Evolutionary conservation across 163 green algal genomes (phyloP), one percentile per base, ranked within the genome.

Genomic region (Chloromonas sp.): DNA sequence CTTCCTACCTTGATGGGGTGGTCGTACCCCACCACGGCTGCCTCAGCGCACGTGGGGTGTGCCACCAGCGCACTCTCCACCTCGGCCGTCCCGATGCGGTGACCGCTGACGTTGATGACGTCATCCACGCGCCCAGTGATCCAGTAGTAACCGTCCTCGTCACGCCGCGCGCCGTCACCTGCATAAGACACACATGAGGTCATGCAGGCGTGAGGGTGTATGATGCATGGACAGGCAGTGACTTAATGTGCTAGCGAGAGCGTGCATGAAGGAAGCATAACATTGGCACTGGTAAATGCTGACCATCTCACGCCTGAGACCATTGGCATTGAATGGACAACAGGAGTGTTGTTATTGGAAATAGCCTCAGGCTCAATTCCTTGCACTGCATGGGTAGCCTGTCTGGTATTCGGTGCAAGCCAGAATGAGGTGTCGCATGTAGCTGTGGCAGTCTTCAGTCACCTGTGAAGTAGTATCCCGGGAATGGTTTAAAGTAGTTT

Each of bases 71-170:
- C 96, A 70, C 66, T 91, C 91, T 99, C 96, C 83, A 99, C 95
- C 91, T 99, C 96, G 0, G 95, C 96, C 0, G 96, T 98, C 70
- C 94, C 92, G 58, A 96, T 94, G 13, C 85, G 70, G 70, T 74
- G 82, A 15, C 82, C 60, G 13, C 61, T 84, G 61, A 84, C 61
- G 5, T 84, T 78, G 81, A 78, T 84, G 2, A 96, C 96, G 87
- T 99, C 96, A 87, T 99, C 96, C 76, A 98, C 96, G 60, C 96
- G 89, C 0, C 96, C 96, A 14, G 96, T 99, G 87, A 98, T 98
- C 95, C 96, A 98, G 88, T 95, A 96, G 90, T 98, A 98, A 57
- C 96, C 96, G 81, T 98, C 96, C 15, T 91, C 89, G 86, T 98
- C 96, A 14, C 95, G 84, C 1, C 94, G 85, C 79, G 87, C 91